phyloP scores from a whole-genome alignment of 2,329 filamentous ascomycete genomes.

The Coleophoma crateriformis region DNA sequence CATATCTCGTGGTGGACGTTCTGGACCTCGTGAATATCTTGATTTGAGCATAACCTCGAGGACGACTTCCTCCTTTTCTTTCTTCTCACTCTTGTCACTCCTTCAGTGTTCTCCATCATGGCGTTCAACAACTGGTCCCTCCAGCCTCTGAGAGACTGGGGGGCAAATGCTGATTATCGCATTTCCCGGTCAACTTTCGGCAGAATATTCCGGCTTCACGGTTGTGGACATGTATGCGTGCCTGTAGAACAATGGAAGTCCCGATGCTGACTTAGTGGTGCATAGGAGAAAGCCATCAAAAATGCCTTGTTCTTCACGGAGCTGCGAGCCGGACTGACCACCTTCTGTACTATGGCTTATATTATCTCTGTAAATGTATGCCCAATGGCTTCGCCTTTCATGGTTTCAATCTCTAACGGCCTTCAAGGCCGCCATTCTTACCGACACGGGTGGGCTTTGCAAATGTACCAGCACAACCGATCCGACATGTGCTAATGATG shows the following conservation, averaged over 20 bases:
- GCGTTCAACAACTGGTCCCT: background rate
- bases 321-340: constrained; percentile 72
- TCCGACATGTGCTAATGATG: constrained; percentile 12
- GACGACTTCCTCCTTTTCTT: background rate
- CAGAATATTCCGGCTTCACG: constrained; percentile 57
- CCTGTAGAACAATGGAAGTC: constrained; percentile 54
- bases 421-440: constrained; percentile 53
- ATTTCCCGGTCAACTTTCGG: constrained; percentile 41
- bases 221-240: constrained; percentile 56
- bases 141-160: constrained; percentile 23
- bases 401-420: background rate
- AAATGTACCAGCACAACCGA: constrained; percentile 38
- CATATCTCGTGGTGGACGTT: background rate
- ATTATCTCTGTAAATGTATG: constrained; percentile 68
- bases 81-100: background rate
- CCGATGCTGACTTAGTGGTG: constrained; percentile 53
- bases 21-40: background rate
- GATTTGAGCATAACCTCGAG: background rate
- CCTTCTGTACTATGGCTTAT: constrained; percentile 76
- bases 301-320: constrained; percentile 69
- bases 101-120: background rate
- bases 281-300: constrained; percentile 58
- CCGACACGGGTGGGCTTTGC: constrained; percentile 70
- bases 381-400: background rate
- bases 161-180: constrained; percentile 23